Base-by-base conservation (phyloP, 2,329 filamentous ascomycete genomes). In the Intubia oerlemansii region DNA sequence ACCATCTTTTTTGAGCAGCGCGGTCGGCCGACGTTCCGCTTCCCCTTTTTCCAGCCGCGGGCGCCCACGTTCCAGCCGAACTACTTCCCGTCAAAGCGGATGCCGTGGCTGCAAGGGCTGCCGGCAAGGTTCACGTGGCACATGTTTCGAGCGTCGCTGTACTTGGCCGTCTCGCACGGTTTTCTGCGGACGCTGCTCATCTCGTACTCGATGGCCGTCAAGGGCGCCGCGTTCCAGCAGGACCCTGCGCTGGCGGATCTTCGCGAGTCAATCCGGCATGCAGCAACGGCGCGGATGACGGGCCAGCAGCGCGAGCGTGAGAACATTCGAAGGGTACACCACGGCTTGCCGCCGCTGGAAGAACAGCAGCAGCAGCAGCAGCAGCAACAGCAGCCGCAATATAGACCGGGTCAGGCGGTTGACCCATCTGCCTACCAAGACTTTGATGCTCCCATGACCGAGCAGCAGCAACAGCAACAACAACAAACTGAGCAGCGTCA, bases 11-110 rank as follows among this genome's bases (percentile, higher is more conserved):
- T 27, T 18, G 31, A 35, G 22, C 22, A 24, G 11, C 34, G 31
- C n/a, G 36, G 38, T 13, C 31, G 34, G 4, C 16, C 30, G 9
- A 26, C 19, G 5, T 40, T 38, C 27, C 28, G 32, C 3, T 38
- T 41, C 19, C 39, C 39, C 10, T 36, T 41, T 11, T 34, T 27
- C 27, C 20, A 27, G 27, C 33, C 35, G 12, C 13, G 28, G 10
- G 23, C 19, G 5, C 13, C 19, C n/a, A 5, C 9, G 3, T 38
- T 40, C 32, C 25, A 30, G 27, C 34, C 37, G 3, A 13, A 34
- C 18, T 26, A 29, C 5, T 39, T 41, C 18, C 34, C 34, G 8
- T 14, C 14, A 5, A 13, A 19, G 15, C 19, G 15, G 10, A 16
- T 7, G 11, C 18, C 34, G 11, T 5, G 29, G 14, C 10, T 36